Base-by-base conservation (phyloP, 78 protist genomes). In the Dictyostelium citrinum region DNA sequence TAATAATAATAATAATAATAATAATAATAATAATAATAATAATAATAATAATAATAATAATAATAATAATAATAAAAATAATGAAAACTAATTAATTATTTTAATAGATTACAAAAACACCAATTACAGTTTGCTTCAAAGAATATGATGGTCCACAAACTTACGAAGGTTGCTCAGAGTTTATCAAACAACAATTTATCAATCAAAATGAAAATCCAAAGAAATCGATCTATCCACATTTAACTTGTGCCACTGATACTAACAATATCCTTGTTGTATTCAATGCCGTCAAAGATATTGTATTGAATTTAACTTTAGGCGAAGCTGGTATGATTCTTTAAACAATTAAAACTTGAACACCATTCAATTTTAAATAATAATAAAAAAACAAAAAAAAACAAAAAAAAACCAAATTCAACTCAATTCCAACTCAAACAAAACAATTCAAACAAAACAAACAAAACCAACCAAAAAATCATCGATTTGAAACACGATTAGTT, bases 161-260 rank as follows among this genome's bases (percentile, higher is more conserved):
- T 17, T 84, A 75, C 55, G 93, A 90, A 61, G 84, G 58, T 12
- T 92, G 90, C 17, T 39, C 81, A 14, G 95, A 91, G 41, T 84
- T 93, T 17, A 95, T 97, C 82, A 60, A 51, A 58, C 84, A 93
- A 8, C 92, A 92, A 86, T 91, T 96, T 90, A 35, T 83, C 8
- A 82, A 35, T 46, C 93, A 77, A 67, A 95, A 95, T 91, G 82
- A 91, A 29, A 84, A 80, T 49, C 82, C 84, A 61, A 71, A 77
- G 91, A 95, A 96, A 76, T 31, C 72, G 8, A 81, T 97, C 72
- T 96, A 97, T 81, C 82, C 93, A 31, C 97, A 95, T 88, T 61
- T 80, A 74, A 97, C 98, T n/a, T 97, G 98, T 90, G 98, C 98
- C 22, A 97, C 98, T 10, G 96, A 97, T 90, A 96, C 97, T 17